Evolutionary conservation across 257 asterid genomes (phyloP).

Genomic region (Ajuga chamaepitys): DNA sequence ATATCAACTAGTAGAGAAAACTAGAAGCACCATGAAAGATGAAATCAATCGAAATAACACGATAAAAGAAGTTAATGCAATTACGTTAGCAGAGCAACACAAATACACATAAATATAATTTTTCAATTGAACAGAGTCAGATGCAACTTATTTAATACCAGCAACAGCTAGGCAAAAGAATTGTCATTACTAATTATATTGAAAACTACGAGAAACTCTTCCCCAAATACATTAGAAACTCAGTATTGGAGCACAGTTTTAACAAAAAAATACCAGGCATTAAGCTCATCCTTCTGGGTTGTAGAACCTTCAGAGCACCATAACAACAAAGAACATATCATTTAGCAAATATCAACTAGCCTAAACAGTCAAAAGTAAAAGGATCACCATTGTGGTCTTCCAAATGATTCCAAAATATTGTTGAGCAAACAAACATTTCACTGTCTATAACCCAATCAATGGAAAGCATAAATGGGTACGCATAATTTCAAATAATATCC

Average conservation of each 20-base stretch:
- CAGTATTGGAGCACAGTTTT: background rate
- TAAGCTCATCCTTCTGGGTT: background rate
- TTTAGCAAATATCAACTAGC: background rate
- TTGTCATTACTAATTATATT: too few species aligned
- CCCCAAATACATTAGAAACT: background rate
- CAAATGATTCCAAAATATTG: background rate
- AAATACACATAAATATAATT: background rate
- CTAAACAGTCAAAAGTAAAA: background rate
- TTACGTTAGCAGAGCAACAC: background rate
- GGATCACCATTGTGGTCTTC: background rate
- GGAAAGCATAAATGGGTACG: background rate
- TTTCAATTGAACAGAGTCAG: slow-evolving; percentile 8
- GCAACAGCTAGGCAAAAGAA: slow-evolving; percentile 2
- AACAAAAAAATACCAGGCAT: background rate
- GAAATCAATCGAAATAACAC: slow-evolving; percentile 9
- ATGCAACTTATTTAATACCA: background rate
- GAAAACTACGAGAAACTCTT: background rate
- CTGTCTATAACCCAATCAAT: background rate
- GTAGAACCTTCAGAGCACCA: background rate
- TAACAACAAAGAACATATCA: background rate
- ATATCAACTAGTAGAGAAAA: slow-evolving; percentile 1
- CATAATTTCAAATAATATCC: background rate
- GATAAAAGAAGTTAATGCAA: background rate
- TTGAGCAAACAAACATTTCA: background rate
- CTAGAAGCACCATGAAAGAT: slow-evolving; percentile 2